phyloP scores from a whole-genome alignment of 805 yeast species.

The Kazachstania viticola region DNA sequence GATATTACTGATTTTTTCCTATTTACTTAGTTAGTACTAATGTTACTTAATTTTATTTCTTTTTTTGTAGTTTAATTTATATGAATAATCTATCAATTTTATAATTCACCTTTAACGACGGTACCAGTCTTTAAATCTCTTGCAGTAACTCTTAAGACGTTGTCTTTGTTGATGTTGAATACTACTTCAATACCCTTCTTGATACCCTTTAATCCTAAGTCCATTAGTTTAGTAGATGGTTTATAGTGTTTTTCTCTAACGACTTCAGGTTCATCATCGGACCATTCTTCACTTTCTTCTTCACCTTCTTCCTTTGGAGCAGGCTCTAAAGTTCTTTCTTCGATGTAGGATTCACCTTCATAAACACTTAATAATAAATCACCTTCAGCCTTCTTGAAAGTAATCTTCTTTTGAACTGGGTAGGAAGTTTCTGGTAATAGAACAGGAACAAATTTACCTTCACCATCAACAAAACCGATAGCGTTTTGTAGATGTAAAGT shows the following conservation, averaged over 20 bases:
- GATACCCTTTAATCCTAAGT: slow-evolving; percentile 62
- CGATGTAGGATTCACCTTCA: slow-evolving; percentile 78
- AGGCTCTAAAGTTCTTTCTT: slow-evolving; percentile 69
- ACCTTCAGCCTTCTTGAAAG: slow-evolving; percentile 48
- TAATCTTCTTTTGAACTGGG: slow-evolving; percentile 72
- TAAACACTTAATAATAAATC: slow-evolving; percentile 58
- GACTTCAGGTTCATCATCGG: slow-evolving; percentile 80
- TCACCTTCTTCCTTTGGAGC: slow-evolving; percentile 42
- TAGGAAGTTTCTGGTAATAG: slow-evolving; percentile 76
- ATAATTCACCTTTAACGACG: slow-evolving; percentile 43
- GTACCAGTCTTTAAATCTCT: slow-evolving; percentile 54
- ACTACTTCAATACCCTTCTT: slow-evolving; percentile 54
- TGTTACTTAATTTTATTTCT: background rate
- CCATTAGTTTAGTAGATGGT: slow-evolving; percentile 67
- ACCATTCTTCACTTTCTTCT: slow-evolving; percentile 39
- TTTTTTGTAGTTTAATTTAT: slow-evolving; percentile 1
- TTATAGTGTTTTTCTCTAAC: slow-evolving; percentile 61
- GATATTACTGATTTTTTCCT: too few relatives aligned
- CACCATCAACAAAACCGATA: slow-evolving; percentile 69
- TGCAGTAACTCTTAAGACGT: slow-evolving; percentile 46
- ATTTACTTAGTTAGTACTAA: too few relatives aligned
- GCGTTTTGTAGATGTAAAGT: slow-evolving; percentile 80
- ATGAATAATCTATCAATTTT: too few relatives aligned
- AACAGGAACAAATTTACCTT: slow-evolving; percentile 62
- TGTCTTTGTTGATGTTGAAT: slow-evolving; percentile 47